Evolutionary conservation across 345 rosid species (phyloP).

Genomic region (Camelina neglecta): DNA sequence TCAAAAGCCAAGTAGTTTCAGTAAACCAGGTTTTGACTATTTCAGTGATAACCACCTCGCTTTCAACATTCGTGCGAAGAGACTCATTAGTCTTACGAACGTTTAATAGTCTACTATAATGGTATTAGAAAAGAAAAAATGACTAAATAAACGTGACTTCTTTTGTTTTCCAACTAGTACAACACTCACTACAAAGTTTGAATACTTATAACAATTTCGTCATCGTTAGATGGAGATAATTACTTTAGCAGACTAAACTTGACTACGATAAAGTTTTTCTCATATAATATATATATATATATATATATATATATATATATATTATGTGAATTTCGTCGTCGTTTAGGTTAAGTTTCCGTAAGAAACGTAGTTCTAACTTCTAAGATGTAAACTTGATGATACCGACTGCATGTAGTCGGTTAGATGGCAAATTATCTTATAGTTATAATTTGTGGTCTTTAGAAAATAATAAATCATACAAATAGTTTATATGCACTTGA

Average conservation of each 20-base stretch:
- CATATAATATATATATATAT: background rate
- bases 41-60: background rate
- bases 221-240: background rate
- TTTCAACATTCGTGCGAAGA: constrained; percentile 25
- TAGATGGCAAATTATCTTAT: no score
- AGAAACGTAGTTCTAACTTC: background rate
- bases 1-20: background rate
- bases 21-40: background rate
- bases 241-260: background rate
- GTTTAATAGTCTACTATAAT: background rate
- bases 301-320: no score
- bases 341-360: background rate
- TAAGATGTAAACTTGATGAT: background rate
- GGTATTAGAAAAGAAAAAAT: background rate
- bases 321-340: no score
- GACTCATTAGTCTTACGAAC: constrained; percentile 6
- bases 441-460: no score
- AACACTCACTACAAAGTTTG: background rate
- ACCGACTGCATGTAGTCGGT: no score
- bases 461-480: no score
- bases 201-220: background rate
- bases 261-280: background rate
- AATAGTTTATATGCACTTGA: background rate
- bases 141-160: constrained; percentile 7
- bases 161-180: background rate